Percentiles rank a stretch among this genome's conserved stretches.
These are phyloP conservation scores for Colletotrichum gigasporum DNA, from an alignment of 2,329 filamentous ascomycete species.

Conservation along the genomic window DNA sequence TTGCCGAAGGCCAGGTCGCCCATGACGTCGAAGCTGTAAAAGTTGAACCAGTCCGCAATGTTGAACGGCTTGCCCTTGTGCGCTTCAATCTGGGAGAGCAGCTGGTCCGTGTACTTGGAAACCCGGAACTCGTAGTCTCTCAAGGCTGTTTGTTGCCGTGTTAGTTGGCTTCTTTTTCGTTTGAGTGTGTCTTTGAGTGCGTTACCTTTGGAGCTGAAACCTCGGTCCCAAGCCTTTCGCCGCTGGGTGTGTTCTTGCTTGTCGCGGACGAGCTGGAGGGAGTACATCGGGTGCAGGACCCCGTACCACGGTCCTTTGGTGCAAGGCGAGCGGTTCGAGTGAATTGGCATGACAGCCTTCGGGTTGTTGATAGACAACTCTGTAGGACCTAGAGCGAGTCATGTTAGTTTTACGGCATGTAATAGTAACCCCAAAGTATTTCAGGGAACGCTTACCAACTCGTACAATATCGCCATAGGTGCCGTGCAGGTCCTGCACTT, in stretches of 20 bases:
- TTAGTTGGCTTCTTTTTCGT: too few species aligned
- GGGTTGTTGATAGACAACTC: constrained; percentile 44
- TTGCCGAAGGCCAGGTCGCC: constrained; percentile 50
- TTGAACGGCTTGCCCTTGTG: constrained; percentile 38
- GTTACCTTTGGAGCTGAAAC: constrained; percentile 41
- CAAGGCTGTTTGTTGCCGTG: constrained; percentile 26
- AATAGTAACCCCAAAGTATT: neutral
- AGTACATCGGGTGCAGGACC: constrained; percentile 39
- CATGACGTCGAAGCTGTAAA: constrained; percentile 52
- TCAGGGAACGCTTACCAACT: constrained; percentile 32
- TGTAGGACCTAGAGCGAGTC: constrained; percentile 37
- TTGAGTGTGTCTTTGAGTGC: too few species aligned
- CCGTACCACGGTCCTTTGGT: constrained; percentile 46
- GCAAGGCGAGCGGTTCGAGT: constrained; percentile 40
- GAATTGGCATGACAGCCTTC: constrained; percentile 38
- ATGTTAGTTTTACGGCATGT: neutral
- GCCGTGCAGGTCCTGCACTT: constrained; percentile 39
- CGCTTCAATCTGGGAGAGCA: constrained; percentile 36
- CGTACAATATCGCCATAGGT: constrained; percentile 43
- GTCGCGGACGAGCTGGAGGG: constrained; percentile 42
- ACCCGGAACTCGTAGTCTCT: constrained; percentile 42
- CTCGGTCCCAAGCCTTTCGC: constrained; percentile 46
- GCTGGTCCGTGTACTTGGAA: constrained; percentile 34
- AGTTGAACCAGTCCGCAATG: constrained; percentile 43
- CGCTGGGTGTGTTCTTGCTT: constrained; percentile 40